A percentile compares a stretch with the other conserved stretches of the same genome.
These are phyloP conservation scores for Exsudoporus frostii DNA, from an alignment of 768 basidiomycete species.

Conservation along the genomic window DNA sequence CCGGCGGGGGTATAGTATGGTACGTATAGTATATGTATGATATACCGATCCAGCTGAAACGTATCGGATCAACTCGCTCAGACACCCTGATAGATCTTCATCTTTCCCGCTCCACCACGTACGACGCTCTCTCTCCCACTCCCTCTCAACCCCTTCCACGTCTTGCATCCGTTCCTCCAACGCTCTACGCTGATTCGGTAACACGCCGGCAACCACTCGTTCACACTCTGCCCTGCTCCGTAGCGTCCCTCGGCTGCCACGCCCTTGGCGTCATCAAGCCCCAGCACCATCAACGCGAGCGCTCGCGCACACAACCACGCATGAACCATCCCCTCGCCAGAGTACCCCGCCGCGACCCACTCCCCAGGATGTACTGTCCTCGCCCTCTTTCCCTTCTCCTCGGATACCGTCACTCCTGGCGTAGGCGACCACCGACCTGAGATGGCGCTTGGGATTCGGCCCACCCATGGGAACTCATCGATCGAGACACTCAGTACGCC, in stretches of 20 bases:
- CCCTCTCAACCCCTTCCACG: conserved; percentile 1
- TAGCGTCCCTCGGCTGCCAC: conserved; percentile 18
- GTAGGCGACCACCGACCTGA: conserved; percentile 38
- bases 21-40: background rate
- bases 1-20: no score
- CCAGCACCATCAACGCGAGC: conserved; percentile 58
- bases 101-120: conserved; percentile 24
- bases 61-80: background rate
- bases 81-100: conserved; percentile 21
- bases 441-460: conserved; percentile 50
- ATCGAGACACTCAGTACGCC: conserved; percentile 62
- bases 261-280: conserved; percentile 25
- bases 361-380: conserved; percentile 45
- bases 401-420: background rate
- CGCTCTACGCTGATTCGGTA: conserved; percentile 17
- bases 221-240: conserved; percentile 19
- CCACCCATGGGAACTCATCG: conserved; percentile 69
- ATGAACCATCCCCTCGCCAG: conserved; percentile 73
- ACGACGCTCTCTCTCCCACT: background rate
- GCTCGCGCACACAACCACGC: conserved; percentile 63
- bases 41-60: background rate
- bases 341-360: conserved; percentile 70
- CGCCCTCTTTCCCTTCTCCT: conserved; percentile 1
- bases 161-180: conserved; percentile 5
- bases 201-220: conserved; percentile 26